Evolutionary conservation across 352 stramenopile species (phyloP).

Genomic region (Globisporangium orthogonon): DNA sequence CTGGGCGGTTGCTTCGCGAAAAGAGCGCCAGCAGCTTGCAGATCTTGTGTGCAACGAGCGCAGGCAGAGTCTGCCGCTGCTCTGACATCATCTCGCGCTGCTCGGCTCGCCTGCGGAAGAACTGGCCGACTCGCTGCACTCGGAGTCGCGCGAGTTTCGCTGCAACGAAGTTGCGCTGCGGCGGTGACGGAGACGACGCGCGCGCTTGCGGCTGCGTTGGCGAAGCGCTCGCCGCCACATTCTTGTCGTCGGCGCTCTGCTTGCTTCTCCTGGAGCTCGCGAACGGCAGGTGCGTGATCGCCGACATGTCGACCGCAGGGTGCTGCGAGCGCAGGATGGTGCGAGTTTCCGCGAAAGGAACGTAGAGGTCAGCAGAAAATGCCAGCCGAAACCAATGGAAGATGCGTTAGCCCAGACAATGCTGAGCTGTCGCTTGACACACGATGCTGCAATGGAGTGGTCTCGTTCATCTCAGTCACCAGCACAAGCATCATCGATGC

Average conservation of each 20-base stretch:
- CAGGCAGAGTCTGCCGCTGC: not conserved
- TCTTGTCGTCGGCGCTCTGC: not conserved
- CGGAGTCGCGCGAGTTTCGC: slow-evolving; percentile 2
- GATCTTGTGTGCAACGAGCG: slow-evolving; percentile 7
- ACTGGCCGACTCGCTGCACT: not conserved
- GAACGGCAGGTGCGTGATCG: slow-evolving; percentile 11
- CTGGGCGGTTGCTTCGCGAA: slow-evolving; percentile 3
- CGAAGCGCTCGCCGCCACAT: not conserved
- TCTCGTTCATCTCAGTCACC: too few relatives aligned
- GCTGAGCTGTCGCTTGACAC: too few relatives aligned
- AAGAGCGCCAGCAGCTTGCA: slow-evolving; percentile 2
- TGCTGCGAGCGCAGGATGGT: too few relatives aligned
- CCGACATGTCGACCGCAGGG: not conserved
- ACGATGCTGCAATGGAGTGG: too few relatives aligned
- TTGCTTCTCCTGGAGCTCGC: not conserved
- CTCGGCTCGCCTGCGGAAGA: slow-evolving; percentile 5
- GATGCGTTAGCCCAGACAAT: too few relatives aligned
- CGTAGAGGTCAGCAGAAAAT: too few relatives aligned
- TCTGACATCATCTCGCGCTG: slow-evolving; percentile 4
- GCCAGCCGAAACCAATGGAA: too few relatives aligned
- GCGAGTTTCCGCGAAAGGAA: too few relatives aligned
- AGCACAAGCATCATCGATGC: too few relatives aligned
- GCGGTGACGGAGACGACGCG: not conserved
- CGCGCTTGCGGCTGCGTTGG: not conserved
- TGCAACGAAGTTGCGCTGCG: not conserved